Base-by-base conservation (phyloP, 495 filamentous ascomycete genomes). In the Tuber calosporum region DNA sequence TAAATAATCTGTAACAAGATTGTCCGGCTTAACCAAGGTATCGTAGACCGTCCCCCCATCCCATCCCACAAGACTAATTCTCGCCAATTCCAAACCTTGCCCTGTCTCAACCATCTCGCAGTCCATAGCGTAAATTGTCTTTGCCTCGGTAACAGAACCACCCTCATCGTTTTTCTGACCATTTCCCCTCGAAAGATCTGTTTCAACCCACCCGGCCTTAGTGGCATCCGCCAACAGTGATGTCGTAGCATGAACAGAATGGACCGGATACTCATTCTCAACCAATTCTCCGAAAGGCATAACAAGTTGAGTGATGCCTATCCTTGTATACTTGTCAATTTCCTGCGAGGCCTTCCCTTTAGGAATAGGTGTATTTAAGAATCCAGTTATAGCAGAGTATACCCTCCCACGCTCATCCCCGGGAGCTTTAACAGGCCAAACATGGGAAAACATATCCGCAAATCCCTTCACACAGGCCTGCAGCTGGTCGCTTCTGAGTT, bases 101-200 rank as follows among this genome's bases (percentile, higher is more conserved):
- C 87, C 88, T 0, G 93, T 94, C 80, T 90, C 87, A 79, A 93
- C 97, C 95, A 99, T 99, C 81, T 99, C 95, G 81, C 95, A 99
- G 78, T 99, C 95, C 69, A 99, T 85, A 15, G 92, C 89, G 36
- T 95, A 83, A 9, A 98, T 84, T n/a, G 90, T 88, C 58, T 91
- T 88, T 30, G 94, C 96, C 19, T 88, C 92, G 2, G 93, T 95
- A 71, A 97, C 84, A 80, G 92, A 92, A 22, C 92, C 95, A 75
- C 88, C 82, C 82, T 95, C 86, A 62, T 96, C 89, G 69, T 94
- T 88, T 7, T 83, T 79, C 36, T 91, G 90, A n/a, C 90, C 90
- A 67, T 90, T 88, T 17, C 79, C 85, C 19, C 69, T 72, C 19
- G 86, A 82, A n/a, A 97, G 87, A 45, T 85, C 82, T 4, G 90